A percentile compares a stretch with the other conserved stretches of the same genome.
phyloP scores from a whole-genome alignment of 306 rosid genomes.

The Fragaria ananassa region DNA sequence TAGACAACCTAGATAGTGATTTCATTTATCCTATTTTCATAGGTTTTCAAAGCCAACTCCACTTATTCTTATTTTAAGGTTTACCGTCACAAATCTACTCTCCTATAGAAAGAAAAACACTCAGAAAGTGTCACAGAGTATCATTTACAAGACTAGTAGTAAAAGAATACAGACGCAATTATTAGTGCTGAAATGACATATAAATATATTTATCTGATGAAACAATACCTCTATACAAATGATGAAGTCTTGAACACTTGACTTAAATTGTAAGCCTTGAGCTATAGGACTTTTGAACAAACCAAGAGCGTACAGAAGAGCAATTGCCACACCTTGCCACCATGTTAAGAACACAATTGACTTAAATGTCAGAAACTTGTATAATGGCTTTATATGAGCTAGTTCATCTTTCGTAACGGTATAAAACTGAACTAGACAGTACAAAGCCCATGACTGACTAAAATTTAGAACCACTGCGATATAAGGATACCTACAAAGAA shows the following conservation, averaged over 20 bases:
- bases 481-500: slow-evolving; percentile 79
- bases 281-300: slow-evolving; percentile 92
- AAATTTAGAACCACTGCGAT: slow-evolving; percentile 92
- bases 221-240: slow-evolving; percentile 87
- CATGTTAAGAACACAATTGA: slow-evolving; percentile 97
- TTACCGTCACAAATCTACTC: neutral
- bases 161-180: neutral
- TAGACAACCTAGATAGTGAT: neutral
- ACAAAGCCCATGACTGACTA: slow-evolving; percentile 98
- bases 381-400: slow-evolving; percentile 90
- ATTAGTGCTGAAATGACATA: neutral
- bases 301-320: slow-evolving; percentile 75
- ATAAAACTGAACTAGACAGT: slow-evolving; percentile 96
- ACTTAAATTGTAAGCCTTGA: slow-evolving; percentile 81
- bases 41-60: neutral
- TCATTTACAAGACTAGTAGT: neutral
- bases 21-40: neutral
- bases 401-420: slow-evolving; percentile 79
- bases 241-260: slow-evolving; percentile 97
- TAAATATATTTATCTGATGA: slow-evolving; percentile 10
- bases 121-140: neutral
- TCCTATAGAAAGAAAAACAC: neutral
- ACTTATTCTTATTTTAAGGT: neutral
- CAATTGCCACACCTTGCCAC: slow-evolving; percentile 99
- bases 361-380: slow-evolving; percentile 91